A percentile compares a stretch with the other conserved stretches of the same genome.
Evolutionary conservation across 2,329 filamentous ascomycete species (phyloP).

Genomic region (Hymenotorrendiella dingleyae): DNA sequence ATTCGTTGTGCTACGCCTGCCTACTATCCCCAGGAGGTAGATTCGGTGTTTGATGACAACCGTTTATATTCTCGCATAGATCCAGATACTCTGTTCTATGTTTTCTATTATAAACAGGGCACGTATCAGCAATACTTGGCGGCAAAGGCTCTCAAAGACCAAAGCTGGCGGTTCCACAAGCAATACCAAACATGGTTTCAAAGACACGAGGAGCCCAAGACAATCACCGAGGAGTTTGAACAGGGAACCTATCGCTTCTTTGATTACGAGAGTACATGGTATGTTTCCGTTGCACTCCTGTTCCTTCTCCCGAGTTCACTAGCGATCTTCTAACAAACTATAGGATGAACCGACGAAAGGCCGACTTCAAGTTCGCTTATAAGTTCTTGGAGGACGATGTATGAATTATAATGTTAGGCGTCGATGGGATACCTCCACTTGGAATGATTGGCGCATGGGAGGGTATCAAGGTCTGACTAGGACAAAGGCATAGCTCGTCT

Average conservation of each 20-base stretch:
- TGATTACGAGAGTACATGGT: constrained; percentile 99
- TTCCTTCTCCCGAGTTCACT: constrained; percentile 5
- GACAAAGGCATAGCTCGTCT: constrained; percentile 20
- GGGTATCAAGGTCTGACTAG: constrained; percentile 53
- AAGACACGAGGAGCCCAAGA: constrained; percentile 95
- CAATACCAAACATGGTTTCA: constrained; percentile 99
- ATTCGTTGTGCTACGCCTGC: constrained; percentile 71
- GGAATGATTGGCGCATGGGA: constrained; percentile 58
- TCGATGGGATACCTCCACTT: constrained; percentile 62
- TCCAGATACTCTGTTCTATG: constrained; percentile 94
- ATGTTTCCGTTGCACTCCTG: constrained; percentile 16
- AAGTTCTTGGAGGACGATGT: constrained; percentile 96
- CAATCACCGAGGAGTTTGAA: constrained; percentile 96
- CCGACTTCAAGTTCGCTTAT: constrained; percentile 97
- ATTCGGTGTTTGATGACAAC: constrained; percentile 86
- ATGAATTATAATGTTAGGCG: constrained; percentile 50
- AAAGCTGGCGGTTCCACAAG: constrained; percentile 99
- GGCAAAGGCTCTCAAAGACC: constrained; percentile 93
- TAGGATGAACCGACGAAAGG: constrained; percentile 98
- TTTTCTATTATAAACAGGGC: constrained; percentile 98
- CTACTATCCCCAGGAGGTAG: constrained; percentile 89
- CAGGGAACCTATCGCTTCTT: constrained; percentile 99
- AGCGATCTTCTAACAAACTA: constrained; percentile 8
- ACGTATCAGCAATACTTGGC: constrained; percentile 94
- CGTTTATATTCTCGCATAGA: constrained; percentile 84